Base-by-base conservation (phyloP, 139 green algal species). In the Haematococcus lacustris region DNA sequence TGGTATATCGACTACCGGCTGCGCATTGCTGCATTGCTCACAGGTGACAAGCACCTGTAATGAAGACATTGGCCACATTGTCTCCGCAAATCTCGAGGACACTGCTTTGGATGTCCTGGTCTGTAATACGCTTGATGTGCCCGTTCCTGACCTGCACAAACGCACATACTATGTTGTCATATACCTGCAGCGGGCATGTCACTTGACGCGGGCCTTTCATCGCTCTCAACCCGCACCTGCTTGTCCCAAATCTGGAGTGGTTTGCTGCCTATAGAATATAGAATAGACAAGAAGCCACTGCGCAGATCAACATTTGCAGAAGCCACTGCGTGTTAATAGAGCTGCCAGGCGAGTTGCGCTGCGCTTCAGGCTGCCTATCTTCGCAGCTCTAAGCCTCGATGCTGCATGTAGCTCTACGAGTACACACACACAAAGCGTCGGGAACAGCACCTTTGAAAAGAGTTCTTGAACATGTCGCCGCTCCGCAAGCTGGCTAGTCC, bases 181-280 rank as follows among this genome's bases (percentile, higher is more conserved):
- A n/a, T n/a, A n/a, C n/a, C n/a, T n/a, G n/a, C n/a, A n/a, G n/a
- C n/a, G n/a, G n/a, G n/a, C n/a, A n/a, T n/a, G n/a, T n/a, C n/a
- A n/a, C n/a, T n/a, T n/a, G n/a, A n/a, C n/a, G n/a, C n/a, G n/a
- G n/a, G n/a, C n/a, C n/a, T n/a, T n/a, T n/a, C n/a, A n/a, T n/a
- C n/a, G n/a, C n/a, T n/a, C n/a, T n/a, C n/a, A n/a, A n/a, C n/a
- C n/a, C 74, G 47, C 71, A 93, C 91, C 92, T 97, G 73, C 38
- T 92, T 95, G 73, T 92, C 87, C 94, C 94, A 98, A 34, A 98
- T 94, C 61, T 96, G 85, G 66, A 98, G 85, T 0, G 94, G 94
- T 78, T 98, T 97, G 83, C 83, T 94, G 61, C 94, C 94, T 61
- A 98, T 94, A 69, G 84, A 93, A 83, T 98, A 98, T 3, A 98